Base-by-base conservation (phyloP, 257 asterid genomes). In the Galeopsis tetrahit region DNA sequence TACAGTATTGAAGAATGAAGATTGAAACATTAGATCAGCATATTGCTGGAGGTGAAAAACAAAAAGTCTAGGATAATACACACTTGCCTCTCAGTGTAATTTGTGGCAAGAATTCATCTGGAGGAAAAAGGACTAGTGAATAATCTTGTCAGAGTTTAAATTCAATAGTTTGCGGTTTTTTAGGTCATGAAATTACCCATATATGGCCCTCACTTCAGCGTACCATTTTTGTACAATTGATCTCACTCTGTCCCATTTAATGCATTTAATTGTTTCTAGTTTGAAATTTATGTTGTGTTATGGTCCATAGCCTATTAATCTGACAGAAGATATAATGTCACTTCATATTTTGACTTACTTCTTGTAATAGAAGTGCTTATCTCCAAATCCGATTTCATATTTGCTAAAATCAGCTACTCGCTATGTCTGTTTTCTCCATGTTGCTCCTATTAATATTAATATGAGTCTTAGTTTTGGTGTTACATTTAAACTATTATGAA, bases 131-230 rank as follows among this genome's bases (percentile, higher is more conserved):
- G 81, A 58, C 78, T 43, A 55, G 79, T 77, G 53, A 80, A 69
- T 9, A 58, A 73, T 66, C 64, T 33, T 80, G 81, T 73, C 83
- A 75, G 87, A 69, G 58, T 83, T 80, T 51, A 71, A 77, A 71
- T 55, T 43, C 67, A 43, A 81, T 72, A 56, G 72, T 73, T 73
- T 78, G 33, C 63, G 48, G 60, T 51, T 43, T 58, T 68, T 31
- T 68, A 74, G 44, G 42, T 65, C 62, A 75, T 75, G 36, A 72
- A 76, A 62, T 72, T 69, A 49, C 82, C 75, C 78, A 43, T 74
- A 66, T 49, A 72, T 77, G 82, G 83, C 68, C 79, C 79, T 78
- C 62, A 61, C 66, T 63, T 66, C 73, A 69, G 61, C 63, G 80
- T 77, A 73, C 78, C 70, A 17, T 75, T 71, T 59, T 70, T 64